phyloP scores from a whole-genome alignment of 139 green algal genomes.

The Coelastrella sp. region DNA sequence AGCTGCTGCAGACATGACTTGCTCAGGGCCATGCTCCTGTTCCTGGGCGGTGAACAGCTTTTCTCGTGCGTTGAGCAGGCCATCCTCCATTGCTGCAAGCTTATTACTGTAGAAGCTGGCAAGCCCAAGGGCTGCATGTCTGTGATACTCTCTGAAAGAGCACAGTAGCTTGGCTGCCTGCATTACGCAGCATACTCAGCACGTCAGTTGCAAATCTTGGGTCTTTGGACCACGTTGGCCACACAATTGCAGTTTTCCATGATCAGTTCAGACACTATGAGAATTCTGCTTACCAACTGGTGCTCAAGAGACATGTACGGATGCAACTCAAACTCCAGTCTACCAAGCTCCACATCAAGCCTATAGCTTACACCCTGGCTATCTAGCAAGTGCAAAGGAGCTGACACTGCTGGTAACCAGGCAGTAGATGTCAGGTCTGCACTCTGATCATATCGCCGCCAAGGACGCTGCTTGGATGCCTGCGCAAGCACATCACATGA shows the following conservation, averaged over 20 bases:
- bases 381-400: not conserved
- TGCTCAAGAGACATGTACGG: slow-evolving; percentile 69
- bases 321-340: slow-evolving; percentile 71
- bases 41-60: slow-evolving; percentile 54
- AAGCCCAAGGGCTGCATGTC: slow-evolving; percentile 59
- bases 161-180: slow-evolving; percentile 68
- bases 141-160: slow-evolving; percentile 68
- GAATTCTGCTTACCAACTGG: slow-evolving; percentile 57
- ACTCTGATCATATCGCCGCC: slow-evolving; percentile 63
- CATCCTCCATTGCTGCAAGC: slow-evolving; percentile 69
- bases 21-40: slow-evolving; percentile 1
- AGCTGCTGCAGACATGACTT: not conserved
- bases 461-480: slow-evolving; percentile 56
- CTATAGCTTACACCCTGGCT: slow-evolving; percentile 53
- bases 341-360: slow-evolving; percentile 68
- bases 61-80: slow-evolving; percentile 62
- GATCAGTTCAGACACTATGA: too few relatives aligned
- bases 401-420: slow-evolving; percentile 51
- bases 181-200: not conserved
- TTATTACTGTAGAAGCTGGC: slow-evolving; percentile 62
- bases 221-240: too few relatives aligned
- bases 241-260: too few relatives aligned
- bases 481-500: not conserved
- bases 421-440: slow-evolving; percentile 47
- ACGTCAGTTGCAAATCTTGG: too few relatives aligned